Base-by-base conservation (phyloP, 306 rosid species). In the Canavalia ensiformis region DNA sequence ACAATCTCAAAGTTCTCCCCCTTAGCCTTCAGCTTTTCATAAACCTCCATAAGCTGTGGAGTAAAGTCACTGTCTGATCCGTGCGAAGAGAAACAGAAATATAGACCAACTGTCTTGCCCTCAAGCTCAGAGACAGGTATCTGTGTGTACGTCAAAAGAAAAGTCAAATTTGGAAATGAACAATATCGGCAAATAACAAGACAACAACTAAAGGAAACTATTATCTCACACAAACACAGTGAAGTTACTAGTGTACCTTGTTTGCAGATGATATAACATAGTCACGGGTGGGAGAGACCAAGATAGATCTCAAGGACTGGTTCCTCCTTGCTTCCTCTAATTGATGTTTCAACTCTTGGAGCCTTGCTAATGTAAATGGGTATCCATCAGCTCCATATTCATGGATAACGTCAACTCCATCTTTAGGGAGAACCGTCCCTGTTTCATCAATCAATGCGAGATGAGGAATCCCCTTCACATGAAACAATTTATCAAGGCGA, bases 1-100 rank as follows among this genome's bases (percentile, higher is more conserved):
- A 93, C 93, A 74, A 90, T 77, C 90, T 93, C 97, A 76, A 93
- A 90, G 65, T 65, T 82, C 88, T 87, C 87, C 72, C 87, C 89
- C 31, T 80, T 74, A 29, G 74, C 84, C 85, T 91, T 91, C 78
- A 93, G 77, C 80, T 91, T 84, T 68, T 87, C 76, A 84, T 88
- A 91, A 68, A 83, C 84, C 60, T 87, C 89, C 58, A 83, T 82
- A 66, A 93, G 92, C 62, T 68, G 68, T 47, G 85, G 76, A 30
- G 90, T 88, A 39, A 91, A 93, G 3, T 77, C 82, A 12, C 7
- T 7, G 42, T 88, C 83, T 2, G 83, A 0, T 47, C 6, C 37
- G 82, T 67, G 82, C 2, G 87, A 54, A 37, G 8, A 70, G 18
- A 62, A 7, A 29, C 81, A 88, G 84, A 93, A 93, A 79, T 87